These are phyloP conservation scores for Microcyclospora pomicola DNA, from an alignment of 2,329 filamentous ascomycete genomes.

Conservation along the genomic window DNA sequence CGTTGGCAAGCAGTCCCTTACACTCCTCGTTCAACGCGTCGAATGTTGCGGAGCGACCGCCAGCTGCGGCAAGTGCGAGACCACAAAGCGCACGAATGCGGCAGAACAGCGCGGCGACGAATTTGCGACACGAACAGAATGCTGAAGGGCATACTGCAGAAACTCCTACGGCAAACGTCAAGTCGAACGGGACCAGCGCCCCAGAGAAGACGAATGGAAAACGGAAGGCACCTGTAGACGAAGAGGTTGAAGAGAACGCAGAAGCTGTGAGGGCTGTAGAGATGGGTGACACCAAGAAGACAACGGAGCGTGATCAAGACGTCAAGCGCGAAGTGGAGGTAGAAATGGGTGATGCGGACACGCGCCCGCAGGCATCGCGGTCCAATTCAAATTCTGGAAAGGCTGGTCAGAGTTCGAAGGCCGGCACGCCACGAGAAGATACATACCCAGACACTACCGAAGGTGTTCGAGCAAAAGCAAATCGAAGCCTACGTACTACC, in stretches of 20 bases:
- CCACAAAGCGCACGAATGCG: conserved; percentile 58
- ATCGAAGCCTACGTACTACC: conserved; percentile 25
- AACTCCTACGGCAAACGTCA: conserved; percentile 11
- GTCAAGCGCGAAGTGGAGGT: conserved; percentile 36
- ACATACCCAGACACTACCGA: conserved; percentile 27
- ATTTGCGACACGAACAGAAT: conserved; percentile 19
- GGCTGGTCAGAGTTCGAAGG: conserved; percentile 32
- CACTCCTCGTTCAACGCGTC: conserved; percentile 45
- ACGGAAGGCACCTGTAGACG: conserved; percentile 5
- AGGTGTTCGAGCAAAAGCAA: conserved; percentile 30
- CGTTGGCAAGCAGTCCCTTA: conserved; percentile 34
- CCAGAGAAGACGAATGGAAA: conserved; percentile 13
- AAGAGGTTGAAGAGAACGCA: conserved; percentile 2
- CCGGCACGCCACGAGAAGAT: conserved; percentile 33
- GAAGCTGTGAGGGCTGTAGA: conserved; percentile 5
- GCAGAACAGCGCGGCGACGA: conserved; percentile 53
- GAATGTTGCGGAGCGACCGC: conserved; percentile 55
- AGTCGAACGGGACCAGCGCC: conserved; percentile 9
- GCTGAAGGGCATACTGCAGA: conserved; percentile 19
- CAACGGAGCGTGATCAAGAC: conserved; percentile 18
- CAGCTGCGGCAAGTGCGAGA: conserved; percentile 30
- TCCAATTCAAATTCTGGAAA: conserved; percentile 16
- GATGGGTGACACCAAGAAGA: conserved; percentile 4
- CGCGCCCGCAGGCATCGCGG: conserved; percentile 9
- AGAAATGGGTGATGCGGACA: conserved; percentile 18